Evolutionary conservation across 2,329 filamentous ascomycete species (phyloP), one percentile per base, ranked within the genome.

Genomic region (Penicillium sp.): DNA sequence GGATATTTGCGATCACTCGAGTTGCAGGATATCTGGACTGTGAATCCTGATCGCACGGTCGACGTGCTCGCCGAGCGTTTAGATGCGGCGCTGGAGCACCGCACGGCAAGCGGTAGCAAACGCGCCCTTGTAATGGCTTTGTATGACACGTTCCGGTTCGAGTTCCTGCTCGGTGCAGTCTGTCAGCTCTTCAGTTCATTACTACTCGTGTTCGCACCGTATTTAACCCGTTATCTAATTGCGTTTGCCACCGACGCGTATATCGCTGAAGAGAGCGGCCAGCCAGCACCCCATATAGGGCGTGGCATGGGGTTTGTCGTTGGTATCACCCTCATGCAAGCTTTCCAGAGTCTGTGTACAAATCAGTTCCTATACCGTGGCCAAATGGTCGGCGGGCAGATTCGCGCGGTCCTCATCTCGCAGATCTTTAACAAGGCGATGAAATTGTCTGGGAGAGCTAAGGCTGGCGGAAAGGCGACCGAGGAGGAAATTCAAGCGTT

Each of bases 331-430:
- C 72, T 82, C 37, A 94, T 97, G 91, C 92, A 97, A 71, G 81
- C 92, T 18, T 68, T 88, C 10, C 91, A 96, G 73, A 93, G 89
- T 70, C 68, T 96, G 60, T 85, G 86, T 23, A 91, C 87, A 2
- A 95, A 92, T 67, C 93, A 97, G 68, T 97, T 96, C 75, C 88
- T 97, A 67, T 97, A 93, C 67, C 86, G 87, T 19, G 92, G 93
- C 19, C 95, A 96, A 89, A 87, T 95, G 76, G 85, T 95, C 34
- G 94, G 93, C 59, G 94, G 91, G 0, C 88, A 97, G 75, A 78
- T 85, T 7, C 84, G 93, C 69, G 91, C 87, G 1, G 88, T 91
- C 0, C 77, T 97, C 39, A 96, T 97, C 62, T 85, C 89, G 19
- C 77, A 92, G 54, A 91, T 97, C 54, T 97, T 96, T 67, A 90